Evolutionary conservation across 345 rosid genomes (phyloP), one percentile per base, ranked within the genome.

Genomic region (Orychophragmus violaceus): DNA sequence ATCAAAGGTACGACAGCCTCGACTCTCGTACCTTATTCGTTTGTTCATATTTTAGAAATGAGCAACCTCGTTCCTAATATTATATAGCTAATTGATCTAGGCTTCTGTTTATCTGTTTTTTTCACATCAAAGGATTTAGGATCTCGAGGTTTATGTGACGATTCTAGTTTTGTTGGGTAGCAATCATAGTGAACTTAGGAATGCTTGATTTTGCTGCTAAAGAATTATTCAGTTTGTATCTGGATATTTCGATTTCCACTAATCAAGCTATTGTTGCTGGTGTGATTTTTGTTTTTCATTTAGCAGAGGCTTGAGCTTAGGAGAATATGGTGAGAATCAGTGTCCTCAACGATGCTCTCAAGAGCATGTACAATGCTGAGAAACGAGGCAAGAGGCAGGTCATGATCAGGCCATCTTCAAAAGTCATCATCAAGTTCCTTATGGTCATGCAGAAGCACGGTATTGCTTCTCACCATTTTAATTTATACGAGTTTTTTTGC

Each of bases 361-460:
- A 74, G 73, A 66, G 72, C 68, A 74, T 74, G 77, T 51, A 30
- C 73, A 74, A 74, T 59, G 77, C 77, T 1, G 77, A 74, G 73
- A 74, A 74, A 44, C 66, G 72, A 5, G 77, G 77, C 56, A 74
- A 66, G 77, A 74, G 77, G 62, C 73, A 74, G 54, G 77, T 74
- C 50, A 65, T 74, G 77, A 74, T 74, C 68, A 67, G 73, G 64
- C 73, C 77, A 0, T 74, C 78, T 12, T 75, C 75, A 9, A 75
- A 75, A 56, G 78, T 75, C 11, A 69, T 75, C 33, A 75, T 75
- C 71, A 75, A 75, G 66, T 75, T 75, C 39, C 71, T 75, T 3
- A 69, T 69, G 0, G 78, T 75, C 63, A 75, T 75, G 78, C 78
- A 75, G 49, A 75, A 75, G 41, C 78, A 75, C 23, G 78, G 78